A percentile compares a stretch with the other conserved stretches of the same genome.
Evolutionary conservation across 257 asterid species (phyloP).

Genomic region (Solanum bulbocastanum): DNA sequence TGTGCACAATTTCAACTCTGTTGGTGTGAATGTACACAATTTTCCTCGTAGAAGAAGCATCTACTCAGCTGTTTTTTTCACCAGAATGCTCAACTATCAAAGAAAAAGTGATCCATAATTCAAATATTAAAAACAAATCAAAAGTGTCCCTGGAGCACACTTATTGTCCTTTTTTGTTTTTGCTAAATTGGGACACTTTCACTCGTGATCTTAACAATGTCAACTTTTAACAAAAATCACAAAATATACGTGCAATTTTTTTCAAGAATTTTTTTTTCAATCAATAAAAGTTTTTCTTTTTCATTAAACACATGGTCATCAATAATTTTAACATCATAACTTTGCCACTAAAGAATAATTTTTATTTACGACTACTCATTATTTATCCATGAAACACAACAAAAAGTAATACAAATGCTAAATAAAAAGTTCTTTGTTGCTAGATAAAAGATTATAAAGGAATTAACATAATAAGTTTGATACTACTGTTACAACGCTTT

Average conservation of each 20-base stretch:
- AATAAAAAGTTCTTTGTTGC: not conserved
- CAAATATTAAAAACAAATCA: not conserved
- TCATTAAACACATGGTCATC: not conserved
- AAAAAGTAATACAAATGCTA: not conserved
- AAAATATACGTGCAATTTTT: not conserved
- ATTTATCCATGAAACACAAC: not conserved
- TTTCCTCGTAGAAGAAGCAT: not conserved
- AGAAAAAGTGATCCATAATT: too few relatives aligned
- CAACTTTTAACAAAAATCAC: not conserved
- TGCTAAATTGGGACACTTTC: not conserved
- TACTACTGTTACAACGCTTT: too few relatives aligned
- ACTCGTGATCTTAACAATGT: not conserved
- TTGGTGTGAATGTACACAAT: not conserved
- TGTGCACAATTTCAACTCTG: not conserved
- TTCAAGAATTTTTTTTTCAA: not conserved
- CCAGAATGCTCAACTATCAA: not conserved
- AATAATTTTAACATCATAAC: not conserved
- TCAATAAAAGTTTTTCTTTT: not conserved
- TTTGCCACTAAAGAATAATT: not conserved
- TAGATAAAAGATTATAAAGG: not conserved
- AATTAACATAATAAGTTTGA: not conserved
- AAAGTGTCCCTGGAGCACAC: not conserved
- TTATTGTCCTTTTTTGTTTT: not conserved
- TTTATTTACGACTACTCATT: not conserved
- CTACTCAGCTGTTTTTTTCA: not conserved